Percentiles rank a stretch among this genome's conserved stretches.
Conservation (phyloP, 202 grass and related monocot genomes). For the Sporobolus alterniflorus region DNA sequence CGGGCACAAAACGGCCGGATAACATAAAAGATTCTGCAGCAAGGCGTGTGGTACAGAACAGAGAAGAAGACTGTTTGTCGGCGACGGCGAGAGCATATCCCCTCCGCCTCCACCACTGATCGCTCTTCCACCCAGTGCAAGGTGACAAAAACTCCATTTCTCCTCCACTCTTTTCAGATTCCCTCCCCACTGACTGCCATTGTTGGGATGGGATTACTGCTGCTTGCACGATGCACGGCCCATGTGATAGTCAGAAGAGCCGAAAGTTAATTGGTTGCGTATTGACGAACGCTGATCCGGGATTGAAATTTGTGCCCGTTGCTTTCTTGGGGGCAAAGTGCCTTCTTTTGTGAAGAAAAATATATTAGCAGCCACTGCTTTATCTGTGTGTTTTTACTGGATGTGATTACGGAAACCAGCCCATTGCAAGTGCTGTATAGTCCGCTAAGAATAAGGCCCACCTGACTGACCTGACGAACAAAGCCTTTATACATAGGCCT, state of each 20-base stretch:
- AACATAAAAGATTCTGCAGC: neutral
- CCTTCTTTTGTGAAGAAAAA: neutral
- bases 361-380: neutral
- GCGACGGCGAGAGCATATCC: too few relatives aligned
- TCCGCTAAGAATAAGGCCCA: neutral
- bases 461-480: too few relatives aligned
- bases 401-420: neutral
- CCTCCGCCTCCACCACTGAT: too few relatives aligned
- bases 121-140: too few relatives aligned
- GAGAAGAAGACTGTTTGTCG: too few relatives aligned
- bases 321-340: neutral
- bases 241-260: neutral
- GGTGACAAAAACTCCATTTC: too few relatives aligned
- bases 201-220: too few relatives aligned
- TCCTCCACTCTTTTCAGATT: too few relatives aligned
- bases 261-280: neutral
- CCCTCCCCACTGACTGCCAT: too few relatives aligned
- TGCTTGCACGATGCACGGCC: too few relatives aligned
- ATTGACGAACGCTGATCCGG: conserved; percentile 8
- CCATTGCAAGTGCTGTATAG: neutral
- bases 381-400: neutral
- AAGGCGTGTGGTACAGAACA: conserved; percentile 12
- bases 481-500: too few relatives aligned
- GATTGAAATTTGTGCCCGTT: neutral
- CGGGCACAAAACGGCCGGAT: conserved; percentile 18